Evolutionary conservation across 768 basidiomycete species (phyloP).

Genomic region (Russula olivacea): DNA sequence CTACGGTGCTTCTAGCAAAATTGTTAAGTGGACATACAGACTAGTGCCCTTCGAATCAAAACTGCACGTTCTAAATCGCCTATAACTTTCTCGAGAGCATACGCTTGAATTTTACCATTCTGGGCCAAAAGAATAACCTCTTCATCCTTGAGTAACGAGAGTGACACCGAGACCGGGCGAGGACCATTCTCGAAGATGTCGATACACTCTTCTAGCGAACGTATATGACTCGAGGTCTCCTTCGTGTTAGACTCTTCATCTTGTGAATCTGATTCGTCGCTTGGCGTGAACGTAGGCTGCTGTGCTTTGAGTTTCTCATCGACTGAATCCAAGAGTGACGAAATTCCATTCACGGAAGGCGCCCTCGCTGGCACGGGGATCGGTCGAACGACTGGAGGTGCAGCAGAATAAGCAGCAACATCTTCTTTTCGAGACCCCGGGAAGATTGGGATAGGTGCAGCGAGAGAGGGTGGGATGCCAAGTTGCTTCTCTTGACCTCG

Average conservation of each 20-base stretch:
- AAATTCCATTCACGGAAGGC: constrained; percentile 27
- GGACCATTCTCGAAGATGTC: constrained; percentile 74
- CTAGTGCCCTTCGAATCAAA: constrained; percentile 74
- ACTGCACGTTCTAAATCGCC: constrained; percentile 87
- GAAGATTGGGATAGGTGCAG: constrained; percentile 6
- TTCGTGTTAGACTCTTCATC: constrained; percentile 24
- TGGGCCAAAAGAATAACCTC: constrained; percentile 85
- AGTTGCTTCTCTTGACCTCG: constrained; percentile 20
- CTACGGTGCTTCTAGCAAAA: background rate
- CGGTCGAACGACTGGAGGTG: constrained; percentile 24
- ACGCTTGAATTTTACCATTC: constrained; percentile 90
- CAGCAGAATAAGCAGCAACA: constrained; percentile 6
- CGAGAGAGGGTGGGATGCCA: background rate
- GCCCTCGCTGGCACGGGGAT: constrained; percentile 25
- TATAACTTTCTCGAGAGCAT: constrained; percentile 93
- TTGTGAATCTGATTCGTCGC: constrained; percentile 26
- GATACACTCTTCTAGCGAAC: constrained; percentile 72
- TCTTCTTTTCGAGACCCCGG: background rate
- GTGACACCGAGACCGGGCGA: constrained; percentile 48
- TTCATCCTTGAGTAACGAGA: constrained; percentile 76
- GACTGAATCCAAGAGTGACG: constrained; percentile 53
- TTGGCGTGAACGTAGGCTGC: constrained; percentile 26
- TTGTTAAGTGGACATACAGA: constrained; percentile 56
- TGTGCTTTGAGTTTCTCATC: constrained; percentile 45
- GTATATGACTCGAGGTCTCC: constrained; percentile 25